phyloP scores from a whole-genome alignment of 192 early-diverging fungal species.

The Linderina pennispora region DNA sequence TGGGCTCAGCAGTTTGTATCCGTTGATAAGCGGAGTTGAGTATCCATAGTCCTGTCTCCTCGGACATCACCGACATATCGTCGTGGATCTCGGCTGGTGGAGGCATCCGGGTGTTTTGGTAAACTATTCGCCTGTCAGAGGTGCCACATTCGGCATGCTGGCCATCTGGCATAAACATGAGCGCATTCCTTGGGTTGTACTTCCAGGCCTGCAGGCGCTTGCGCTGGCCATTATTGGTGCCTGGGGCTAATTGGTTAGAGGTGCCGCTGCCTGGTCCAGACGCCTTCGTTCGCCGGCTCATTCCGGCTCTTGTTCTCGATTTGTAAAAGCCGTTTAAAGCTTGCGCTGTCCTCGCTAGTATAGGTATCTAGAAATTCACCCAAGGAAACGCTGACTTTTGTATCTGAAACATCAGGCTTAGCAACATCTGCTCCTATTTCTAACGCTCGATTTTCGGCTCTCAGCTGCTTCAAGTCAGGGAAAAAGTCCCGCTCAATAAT shows the following conservation, averaged over 20 bases:
- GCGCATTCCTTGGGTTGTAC: constrained; percentile 9
- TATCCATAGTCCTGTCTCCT: background rate
- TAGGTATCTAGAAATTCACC: constrained; percentile 19
- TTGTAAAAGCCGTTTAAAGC: constrained; percentile 14
- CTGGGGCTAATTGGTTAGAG: no score
- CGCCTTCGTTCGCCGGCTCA: background rate
- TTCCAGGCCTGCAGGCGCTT: constrained; percentile 3
- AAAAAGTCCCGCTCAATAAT: constrained; percentile 39
- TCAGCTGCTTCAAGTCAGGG: constrained; percentile 10
- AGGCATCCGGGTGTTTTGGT: constrained; percentile 23
- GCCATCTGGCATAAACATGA: constrained; percentile 17
- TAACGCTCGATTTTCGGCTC: constrained; percentile 1
- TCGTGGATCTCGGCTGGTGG: background rate
- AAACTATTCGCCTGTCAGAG: constrained; percentile 11
- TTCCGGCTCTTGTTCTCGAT: background rate
- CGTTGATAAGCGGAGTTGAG: constrained; percentile 24
- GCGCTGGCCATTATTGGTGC: background rate
- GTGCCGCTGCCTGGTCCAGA: background rate
- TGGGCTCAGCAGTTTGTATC: constrained; percentile 26
- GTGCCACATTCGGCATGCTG: background rate
- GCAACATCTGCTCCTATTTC: background rate
- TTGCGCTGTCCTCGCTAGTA: constrained; percentile 31
- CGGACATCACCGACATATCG: background rate
- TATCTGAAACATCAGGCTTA: no score
- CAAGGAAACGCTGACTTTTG: constrained; percentile 1